Conservation (phyloP, 2,329 filamentous ascomycete species). For the Lecanicillium sp. region DNA sequence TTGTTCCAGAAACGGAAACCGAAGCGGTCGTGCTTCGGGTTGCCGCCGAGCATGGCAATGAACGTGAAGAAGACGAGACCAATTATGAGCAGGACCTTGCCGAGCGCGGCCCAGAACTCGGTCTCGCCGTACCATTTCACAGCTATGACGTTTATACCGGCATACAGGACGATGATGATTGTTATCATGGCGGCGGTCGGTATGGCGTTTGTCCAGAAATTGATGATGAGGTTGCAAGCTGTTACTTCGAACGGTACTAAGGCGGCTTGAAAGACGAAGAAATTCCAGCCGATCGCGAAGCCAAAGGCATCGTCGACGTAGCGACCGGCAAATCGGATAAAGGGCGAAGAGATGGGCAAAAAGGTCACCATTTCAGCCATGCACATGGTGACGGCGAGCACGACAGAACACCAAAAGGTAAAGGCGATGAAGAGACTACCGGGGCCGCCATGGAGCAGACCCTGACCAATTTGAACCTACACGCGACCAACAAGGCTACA, state of each 20-base stretch:
- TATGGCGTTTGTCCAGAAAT: slow-evolving; percentile 56
- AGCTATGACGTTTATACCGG: slow-evolving; percentile 62
- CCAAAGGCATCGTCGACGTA: slow-evolving; percentile 72
- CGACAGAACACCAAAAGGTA: slow-evolving; percentile 54
- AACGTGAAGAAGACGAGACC: slow-evolving; percentile 73
- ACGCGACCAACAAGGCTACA: slow-evolving; percentile 19
- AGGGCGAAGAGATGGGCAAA: slow-evolving; percentile 69
- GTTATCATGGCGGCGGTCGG: slow-evolving; percentile 57
- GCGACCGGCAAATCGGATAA: slow-evolving; percentile 70
- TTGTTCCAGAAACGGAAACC: slow-evolving; percentile 63
- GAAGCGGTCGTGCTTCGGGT: slow-evolving; percentile 64
- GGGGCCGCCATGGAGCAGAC: slow-evolving; percentile 53
- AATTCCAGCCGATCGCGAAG: slow-evolving; percentile 68
- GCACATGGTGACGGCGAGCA: slow-evolving; percentile 53
- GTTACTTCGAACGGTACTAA: slow-evolving; percentile 64
- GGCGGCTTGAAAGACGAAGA: slow-evolving; percentile 63
- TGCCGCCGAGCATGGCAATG: slow-evolving; percentile 76
- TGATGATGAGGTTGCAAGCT: slow-evolving; percentile 57
- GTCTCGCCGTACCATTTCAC: slow-evolving; percentile 71
- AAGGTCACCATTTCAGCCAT: slow-evolving; percentile 75
- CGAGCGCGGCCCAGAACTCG: slow-evolving; percentile 69
- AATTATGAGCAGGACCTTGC: slow-evolving; percentile 66
- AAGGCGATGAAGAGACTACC: slow-evolving; percentile 55
- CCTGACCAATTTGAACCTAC: slow-evolving; percentile 50
- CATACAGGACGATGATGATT: slow-evolving; percentile 41